Evolutionary conservation across 768 basidiomycete genomes (phyloP).

Genomic region (Russula compacta): DNA sequence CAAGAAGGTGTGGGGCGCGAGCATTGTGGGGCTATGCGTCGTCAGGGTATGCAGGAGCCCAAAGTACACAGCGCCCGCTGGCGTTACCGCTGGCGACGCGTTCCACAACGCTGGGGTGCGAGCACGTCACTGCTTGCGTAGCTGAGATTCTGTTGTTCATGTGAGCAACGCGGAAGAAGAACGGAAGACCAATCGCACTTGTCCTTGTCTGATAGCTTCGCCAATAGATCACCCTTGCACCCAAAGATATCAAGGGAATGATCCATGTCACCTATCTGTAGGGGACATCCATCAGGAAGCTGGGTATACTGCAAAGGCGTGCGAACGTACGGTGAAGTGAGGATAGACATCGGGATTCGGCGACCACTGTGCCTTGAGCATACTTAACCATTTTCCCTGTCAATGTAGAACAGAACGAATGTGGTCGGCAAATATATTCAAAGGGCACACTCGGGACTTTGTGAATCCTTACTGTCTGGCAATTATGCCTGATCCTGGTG

Average conservation of each 20-base stretch:
- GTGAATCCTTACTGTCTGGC: constrained; percentile 58
- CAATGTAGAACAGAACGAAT: background rate
- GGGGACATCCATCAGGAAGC: background rate
- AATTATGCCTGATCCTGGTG: constrained; percentile 56
- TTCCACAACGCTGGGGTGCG: constrained; percentile 67
- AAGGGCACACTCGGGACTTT: background rate
- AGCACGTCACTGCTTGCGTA: constrained; percentile 85
- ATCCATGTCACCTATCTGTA: constrained; percentile 68
- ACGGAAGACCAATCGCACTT: constrained; percentile 34
- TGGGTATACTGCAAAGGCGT: background rate
- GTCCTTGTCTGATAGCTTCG: constrained; percentile 45
- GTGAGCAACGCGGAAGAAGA: background rate
- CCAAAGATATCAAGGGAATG: constrained; percentile 70
- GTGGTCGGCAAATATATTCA: background rate
- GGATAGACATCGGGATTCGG: constrained; percentile 73
- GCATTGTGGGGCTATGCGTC: background rate
- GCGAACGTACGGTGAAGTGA: constrained; percentile 60
- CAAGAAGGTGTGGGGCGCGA: background rate
- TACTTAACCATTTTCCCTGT: constrained; percentile 77
- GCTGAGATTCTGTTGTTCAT: constrained; percentile 52
- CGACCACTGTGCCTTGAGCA: constrained; percentile 69
- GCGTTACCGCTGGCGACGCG: constrained; percentile 71
- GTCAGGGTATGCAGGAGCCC: constrained; percentile 43
- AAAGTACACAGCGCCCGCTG: constrained; percentile 71
- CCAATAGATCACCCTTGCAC: constrained; percentile 65